phyloP scores from a whole-genome alignment of 2,329 filamentous ascomycete genomes.

The Aspergillus amoenus region DNA sequence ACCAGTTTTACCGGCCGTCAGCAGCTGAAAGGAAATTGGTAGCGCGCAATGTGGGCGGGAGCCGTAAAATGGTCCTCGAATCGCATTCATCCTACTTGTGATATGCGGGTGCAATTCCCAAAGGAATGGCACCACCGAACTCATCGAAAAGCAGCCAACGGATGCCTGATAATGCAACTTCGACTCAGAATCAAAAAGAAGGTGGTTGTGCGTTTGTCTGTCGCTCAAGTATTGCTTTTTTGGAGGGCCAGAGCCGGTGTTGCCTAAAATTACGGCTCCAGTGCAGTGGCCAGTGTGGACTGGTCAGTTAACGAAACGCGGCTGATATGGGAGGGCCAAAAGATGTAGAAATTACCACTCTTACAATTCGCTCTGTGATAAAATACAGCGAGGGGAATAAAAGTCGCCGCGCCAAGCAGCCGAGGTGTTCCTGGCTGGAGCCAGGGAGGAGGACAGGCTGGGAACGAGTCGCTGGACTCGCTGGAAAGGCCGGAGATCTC shows the following conservation, averaged over 20 bases:
- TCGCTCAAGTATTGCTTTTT: neutral
- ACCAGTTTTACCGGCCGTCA: slow-evolving; percentile 20
- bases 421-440: slow-evolving; percentile 26
- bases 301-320: slow-evolving; percentile 13
- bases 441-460: slow-evolving; percentile 21
- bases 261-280: slow-evolving; percentile 7
- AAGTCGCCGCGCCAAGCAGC: slow-evolving; percentile 19
- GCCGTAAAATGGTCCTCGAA: slow-evolving; percentile 11
- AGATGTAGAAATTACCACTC: slow-evolving; percentile 7
- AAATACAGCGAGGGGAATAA: slow-evolving; percentile 11
- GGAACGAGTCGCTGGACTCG: slow-evolving; percentile 25
- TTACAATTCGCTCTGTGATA: neutral
- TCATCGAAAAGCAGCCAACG: neutral
- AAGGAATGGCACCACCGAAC: slow-evolving; percentile 2
- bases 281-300: slow-evolving; percentile 10
- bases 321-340: slow-evolving; percentile 11
- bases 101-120: slow-evolving; percentile 8
- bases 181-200: neutral
- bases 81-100: slow-evolving; percentile 15
- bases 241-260: neutral
- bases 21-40: slow-evolving; percentile 20
- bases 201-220: neutral
- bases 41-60: slow-evolving; percentile 18
- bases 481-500: slow-evolving; percentile 24
- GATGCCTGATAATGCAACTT: neutral